Evolutionary conservation across 1,284 basidiomycete genomes (phyloP).

Genomic region (Microbotryomycetes sp.): DNA sequence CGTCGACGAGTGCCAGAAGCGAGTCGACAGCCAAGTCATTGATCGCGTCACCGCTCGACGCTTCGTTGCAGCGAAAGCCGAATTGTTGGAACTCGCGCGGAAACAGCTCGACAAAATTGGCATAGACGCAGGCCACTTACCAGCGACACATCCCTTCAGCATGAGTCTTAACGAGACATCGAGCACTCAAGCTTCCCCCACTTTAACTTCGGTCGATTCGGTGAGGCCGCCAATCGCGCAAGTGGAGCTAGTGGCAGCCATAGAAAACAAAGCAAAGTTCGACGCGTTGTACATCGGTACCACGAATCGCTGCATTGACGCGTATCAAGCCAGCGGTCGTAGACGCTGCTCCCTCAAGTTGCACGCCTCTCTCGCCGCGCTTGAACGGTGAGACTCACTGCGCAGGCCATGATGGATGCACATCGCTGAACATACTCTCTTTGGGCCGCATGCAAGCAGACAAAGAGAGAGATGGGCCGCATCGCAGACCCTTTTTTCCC

Average conservation of each 20-base stretch:
- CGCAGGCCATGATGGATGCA: no score
- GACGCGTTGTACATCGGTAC: constrained; percentile 63
- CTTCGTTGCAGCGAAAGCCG: constrained; percentile 54
- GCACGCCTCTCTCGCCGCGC: constrained; percentile 71
- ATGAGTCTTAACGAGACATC: constrained; percentile 41
- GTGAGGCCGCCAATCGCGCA: constrained; percentile 49
- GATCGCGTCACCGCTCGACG: constrained; percentile 23
- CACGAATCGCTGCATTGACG: constrained; percentile 71
- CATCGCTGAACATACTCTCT: constrained; percentile 17
- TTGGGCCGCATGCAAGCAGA: constrained; percentile 46
- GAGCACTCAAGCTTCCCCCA: neutral
- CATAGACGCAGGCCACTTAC: constrained; percentile 61
- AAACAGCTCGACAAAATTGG: constrained; percentile 78
- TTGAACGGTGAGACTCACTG: constrained; percentile 67
- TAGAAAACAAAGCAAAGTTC: constrained; percentile 56
- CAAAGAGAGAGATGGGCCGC: constrained; percentile 56
- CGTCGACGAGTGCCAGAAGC: constrained; percentile 72
- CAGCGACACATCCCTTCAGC: constrained; percentile 62
- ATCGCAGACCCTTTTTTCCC: constrained; percentile 62
- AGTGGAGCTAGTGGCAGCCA: constrained; percentile 55
- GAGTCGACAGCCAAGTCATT: constrained; percentile 55
- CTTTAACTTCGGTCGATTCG: no score
- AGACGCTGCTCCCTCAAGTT: constrained; percentile 75
- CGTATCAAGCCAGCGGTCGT: constrained; percentile 70
- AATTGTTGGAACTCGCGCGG: constrained; percentile 71